Base-by-base conservation (phyloP, 1,139 yeast genomes). In the Yamadazyma oceani region DNA sequence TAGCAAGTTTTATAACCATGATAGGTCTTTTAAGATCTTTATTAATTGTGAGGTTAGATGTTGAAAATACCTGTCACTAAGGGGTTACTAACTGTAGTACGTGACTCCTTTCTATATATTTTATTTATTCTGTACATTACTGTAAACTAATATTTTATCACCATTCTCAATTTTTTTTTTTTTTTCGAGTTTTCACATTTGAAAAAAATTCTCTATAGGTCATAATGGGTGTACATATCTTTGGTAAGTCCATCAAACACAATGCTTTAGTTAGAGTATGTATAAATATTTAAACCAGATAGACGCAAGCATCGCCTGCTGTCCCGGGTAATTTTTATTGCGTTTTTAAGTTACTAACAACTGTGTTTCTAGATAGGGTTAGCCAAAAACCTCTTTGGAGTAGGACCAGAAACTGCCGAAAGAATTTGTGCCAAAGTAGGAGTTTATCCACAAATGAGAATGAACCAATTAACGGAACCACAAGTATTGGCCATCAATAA, bases 1-100 rank as follows among this genome's bases (percentile, higher is more conserved):
- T 92, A 43, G 97, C 98, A 3, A 87, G 97, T 51, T 92, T 92
- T 53, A 64, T 90, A 19, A 89, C 97, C 4, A 88, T 90, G 96
- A 69, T 89, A 21, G 94, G 90, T 0, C 64, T 90, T 35, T 64
- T 89, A 22, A 66, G 97, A 45, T 78, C 88, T 37, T 60, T 89
- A 35, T 69, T 89, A 50, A 85, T 89, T 27, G 69, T 88, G 34
- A 73, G 95, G 41, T 64, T 86, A 40, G 95, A 85, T 51, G 71
- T 85, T 13, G 87, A 81, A 36, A 48, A 44, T 17, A 32, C 42
- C 12, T 27, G 34, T 13, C n/a, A n/a, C n/a, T n/a, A n/a, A n/a
- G n/a, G n/a, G n/a, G n/a, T n/a, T n/a, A n/a, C n/a, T n/a, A n/a
- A n/a, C n/a, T n/a, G n/a, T n/a, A n/a, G n/a, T n/a, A n/a, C n/a